Evolutionary conservation across 2,329 filamentous ascomycete genomes (phyloP).

Genomic region (Aureobasidium sp.): DNA sequence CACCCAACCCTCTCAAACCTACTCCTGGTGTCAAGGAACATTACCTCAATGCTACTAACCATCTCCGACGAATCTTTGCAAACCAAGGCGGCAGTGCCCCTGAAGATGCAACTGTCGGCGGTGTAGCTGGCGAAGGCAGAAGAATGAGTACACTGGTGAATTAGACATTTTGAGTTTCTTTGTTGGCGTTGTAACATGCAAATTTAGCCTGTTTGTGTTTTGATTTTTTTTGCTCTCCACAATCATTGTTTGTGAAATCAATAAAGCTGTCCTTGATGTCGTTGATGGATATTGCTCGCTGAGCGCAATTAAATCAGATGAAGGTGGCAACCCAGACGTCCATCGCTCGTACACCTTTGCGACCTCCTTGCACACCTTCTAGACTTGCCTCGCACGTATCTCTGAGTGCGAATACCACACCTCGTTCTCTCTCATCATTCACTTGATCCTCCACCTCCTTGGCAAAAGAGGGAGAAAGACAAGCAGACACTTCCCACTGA

Average conservation of each 20-base stretch:
- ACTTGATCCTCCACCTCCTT: neutral
- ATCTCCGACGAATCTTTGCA: slow-evolving; percentile 41
- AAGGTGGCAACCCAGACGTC: slow-evolving; percentile 11
- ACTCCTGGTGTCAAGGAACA: slow-evolving; percentile 46
- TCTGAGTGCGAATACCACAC: neutral
- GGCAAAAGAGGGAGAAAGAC: slow-evolving; percentile 1
- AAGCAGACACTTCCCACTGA: slow-evolving; percentile 38
- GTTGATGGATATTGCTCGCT: too few relatives aligned
- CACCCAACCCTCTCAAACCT: slow-evolving; percentile 51
- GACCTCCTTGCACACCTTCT: neutral
- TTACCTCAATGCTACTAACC: slow-evolving; percentile 48
- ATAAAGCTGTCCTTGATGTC: too few relatives aligned
- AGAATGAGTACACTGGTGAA: slow-evolving; percentile 10
- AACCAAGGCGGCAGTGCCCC: neutral
- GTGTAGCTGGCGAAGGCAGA: slow-evolving; percentile 6
- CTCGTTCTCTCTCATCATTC: neutral
- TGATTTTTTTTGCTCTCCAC: too few relatives aligned
- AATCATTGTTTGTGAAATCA: too few relatives aligned
- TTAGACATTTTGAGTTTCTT: neutral
- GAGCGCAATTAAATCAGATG: neutral
- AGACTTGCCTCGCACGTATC: slow-evolving; percentile 10
- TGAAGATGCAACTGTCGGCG: neutral
- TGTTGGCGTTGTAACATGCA: neutral
- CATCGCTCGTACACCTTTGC: neutral
- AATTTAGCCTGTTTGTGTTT: too few relatives aligned